A percentile compares a stretch with the other conserved stretches of the same genome.
Evolutionary conservation across 2,329 filamentous ascomycete species (phyloP).

Genomic region (Stemphylium beticola): DNA sequence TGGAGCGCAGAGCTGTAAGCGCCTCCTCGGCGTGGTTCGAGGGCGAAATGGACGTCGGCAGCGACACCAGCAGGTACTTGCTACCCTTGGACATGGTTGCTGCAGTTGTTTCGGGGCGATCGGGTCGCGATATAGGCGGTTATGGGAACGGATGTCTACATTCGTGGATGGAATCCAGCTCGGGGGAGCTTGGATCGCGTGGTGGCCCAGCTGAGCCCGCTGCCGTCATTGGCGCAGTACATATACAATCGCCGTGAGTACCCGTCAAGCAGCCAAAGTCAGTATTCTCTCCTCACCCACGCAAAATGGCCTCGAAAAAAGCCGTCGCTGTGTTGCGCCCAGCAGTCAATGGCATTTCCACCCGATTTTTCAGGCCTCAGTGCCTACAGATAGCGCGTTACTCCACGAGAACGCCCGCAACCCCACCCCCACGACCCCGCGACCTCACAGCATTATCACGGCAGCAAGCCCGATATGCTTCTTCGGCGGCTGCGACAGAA

Average conservation of each 20-base stretch:
- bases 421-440: slow-evolving; percentile 35
- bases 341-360: slow-evolving; percentile 32
- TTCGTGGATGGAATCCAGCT: slow-evolving; percentile 26
- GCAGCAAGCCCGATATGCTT: slow-evolving; percentile 36
- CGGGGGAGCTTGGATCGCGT: slow-evolving; percentile 24
- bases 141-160: slow-evolving; percentile 25
- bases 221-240: slow-evolving; percentile 27
- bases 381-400: slow-evolving; percentile 18
- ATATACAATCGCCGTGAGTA: slow-evolving; percentile 27
- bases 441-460: slow-evolving; percentile 23
- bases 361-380: slow-evolving; percentile 20
- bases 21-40: slow-evolving; percentile 82
- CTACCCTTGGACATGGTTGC: slow-evolving; percentile 52
- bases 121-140: slow-evolving; percentile 23
- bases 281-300: slow-evolving; percentile 16
- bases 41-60: slow-evolving; percentile 85
- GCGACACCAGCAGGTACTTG: slow-evolving; percentile 87
- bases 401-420: slow-evolving; percentile 19
- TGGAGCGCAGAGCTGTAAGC: slow-evolving; percentile 74
- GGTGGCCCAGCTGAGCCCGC: slow-evolving; percentile 8
- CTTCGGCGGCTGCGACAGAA: slow-evolving; percentile 32
- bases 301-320: slow-evolving; percentile 41
- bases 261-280: slow-evolving; percentile 13
- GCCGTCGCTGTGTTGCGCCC: slow-evolving; percentile 30
- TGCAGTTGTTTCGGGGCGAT: slow-evolving; percentile 18